Evolutionary conservation across 2,329 filamentous ascomycete species (phyloP), one percentile per base, ranked within the genome.

Genomic region (Xylaria sp.): DNA sequence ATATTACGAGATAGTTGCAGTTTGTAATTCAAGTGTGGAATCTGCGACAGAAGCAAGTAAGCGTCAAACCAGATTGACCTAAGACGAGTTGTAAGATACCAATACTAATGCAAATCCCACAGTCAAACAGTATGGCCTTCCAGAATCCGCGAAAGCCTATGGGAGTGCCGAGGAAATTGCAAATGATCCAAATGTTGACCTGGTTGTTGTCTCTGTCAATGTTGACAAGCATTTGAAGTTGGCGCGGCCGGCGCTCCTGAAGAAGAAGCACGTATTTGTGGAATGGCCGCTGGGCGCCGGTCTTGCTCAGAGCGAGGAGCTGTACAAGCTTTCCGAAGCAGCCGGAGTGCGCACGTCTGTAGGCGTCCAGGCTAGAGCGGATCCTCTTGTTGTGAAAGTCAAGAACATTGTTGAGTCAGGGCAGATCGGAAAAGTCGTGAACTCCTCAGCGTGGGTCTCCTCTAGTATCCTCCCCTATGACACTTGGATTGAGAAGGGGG

Each of bases 261-360:
- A 82, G 3, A 80, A 81, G 21, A 86, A 86, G 72, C 78, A 83
- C 51, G 79, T 84, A 12, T 86, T 83, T 64, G 79, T 82, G n/a
- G 85, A 86, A 71, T 85, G 84, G 84, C 85, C 83, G 3, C 76
- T 85, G 0, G 83, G 77, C 0, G 76, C 78, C 3, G 82, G 79
- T 50, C 61, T 81, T 1, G 68, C 74, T 1, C 78, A 85, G 67
- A 79, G 83, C 0, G 78, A 82, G 53, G 82, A 85, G 68, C 75
- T 87, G 21, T 72, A 77, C 0, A 72, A 73, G 0, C 67, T 85
- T 9, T 84, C 84, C 0, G 76, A 79, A 53, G 62, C 75, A 24
- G 81, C 81, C 32, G 78, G 79, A 0, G 77, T 82, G 11, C 79
- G 77, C 56, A 86, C 82, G 0, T 76, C 84, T 27, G 78, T 86